Evolutionary conservation across 2,329 filamentous ascomycete genomes (phyloP), one percentile per base, ranked within the genome.

Genomic region (Colletotrichum sp.): DNA sequence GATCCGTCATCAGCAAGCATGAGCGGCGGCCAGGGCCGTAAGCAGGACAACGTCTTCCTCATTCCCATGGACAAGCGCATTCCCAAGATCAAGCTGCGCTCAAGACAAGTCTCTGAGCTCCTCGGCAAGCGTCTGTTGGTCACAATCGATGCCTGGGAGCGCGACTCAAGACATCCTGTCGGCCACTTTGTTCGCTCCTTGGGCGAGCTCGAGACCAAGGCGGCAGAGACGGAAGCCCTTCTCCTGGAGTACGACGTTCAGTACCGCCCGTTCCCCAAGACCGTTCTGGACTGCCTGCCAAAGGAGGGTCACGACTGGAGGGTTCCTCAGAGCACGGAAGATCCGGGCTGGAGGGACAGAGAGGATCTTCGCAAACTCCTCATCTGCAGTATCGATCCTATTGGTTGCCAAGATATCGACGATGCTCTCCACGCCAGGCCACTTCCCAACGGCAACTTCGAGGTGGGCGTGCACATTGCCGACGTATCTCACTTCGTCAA

Each of bases 401-500:
- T 95, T 34, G 96, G 96, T 3, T 99, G 97, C 85, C 96, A 98
- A 81, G 97, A 99, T 87, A 99, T 99, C 74, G 97, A 99, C 81
- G 98, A 99, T 85, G 97, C 97, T 22, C 91, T 99, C 8, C 98
- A 99, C 84, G 96, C 97, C 8, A 91, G 93, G 76, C 89, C 90
- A 67, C 87, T 99, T 27, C 93, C 95, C 0, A 98, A 98, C 81
- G 97, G 98, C 59, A 98, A 98, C 83, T 96, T 93, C 78, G 95
- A 98, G 84, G 96, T 99, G 12, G 97, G 97, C 78, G 97, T 99
- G 19, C 98, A 99, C 85, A 99, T 99, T 84, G 98, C 97, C 32
- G 97, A 99, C 84, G 97, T 99, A n/a, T 98, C 97, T 12, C 94
- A 99, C 86, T 99, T 99, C 82, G 97, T 99, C 81, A 98, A 97